Evolutionary conservation across 306 rosid species (phyloP).

Genomic region (Quercus engelmannii): DNA sequence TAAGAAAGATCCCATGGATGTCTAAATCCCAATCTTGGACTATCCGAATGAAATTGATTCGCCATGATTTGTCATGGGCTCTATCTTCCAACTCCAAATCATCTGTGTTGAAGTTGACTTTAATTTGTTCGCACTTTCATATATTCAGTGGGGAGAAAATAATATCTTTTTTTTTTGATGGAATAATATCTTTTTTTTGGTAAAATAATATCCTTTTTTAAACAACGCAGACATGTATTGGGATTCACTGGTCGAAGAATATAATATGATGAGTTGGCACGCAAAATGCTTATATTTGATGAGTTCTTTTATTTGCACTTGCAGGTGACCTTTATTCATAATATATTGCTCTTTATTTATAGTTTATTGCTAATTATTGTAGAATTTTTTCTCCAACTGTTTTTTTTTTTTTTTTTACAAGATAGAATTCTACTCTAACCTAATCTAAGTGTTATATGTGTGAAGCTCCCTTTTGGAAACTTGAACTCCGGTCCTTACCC

Average conservation of each 20-base stretch:
- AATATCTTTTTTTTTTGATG: constrained; percentile 4
- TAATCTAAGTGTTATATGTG: no score
- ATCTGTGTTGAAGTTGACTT: neutral
- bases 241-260: constrained; percentile 70
- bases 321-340: constrained; percentile 51
- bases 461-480: no score
- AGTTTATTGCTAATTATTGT: neutral
- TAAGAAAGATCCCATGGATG: no score
- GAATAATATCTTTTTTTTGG: no score
- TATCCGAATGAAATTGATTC: neutral
- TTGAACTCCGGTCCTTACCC: no score
- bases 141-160: constrained; percentile 19
- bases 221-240: constrained; percentile 62
- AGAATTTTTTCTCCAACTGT: neutral
- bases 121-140: neutral
- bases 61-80: neutral
- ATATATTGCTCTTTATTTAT: neutral
- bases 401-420: no score
- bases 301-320: constrained; percentile 71
- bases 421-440: no score
- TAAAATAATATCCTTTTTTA: constrained; percentile 7
- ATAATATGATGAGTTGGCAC: constrained; percentile 77
- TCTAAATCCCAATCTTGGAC: no score
- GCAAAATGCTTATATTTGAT: constrained; percentile 89
- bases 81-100: no score